Evolutionary conservation across 2,329 filamentous ascomycete genomes (phyloP).

Genomic region (Domatiomyces catenatus): DNA sequence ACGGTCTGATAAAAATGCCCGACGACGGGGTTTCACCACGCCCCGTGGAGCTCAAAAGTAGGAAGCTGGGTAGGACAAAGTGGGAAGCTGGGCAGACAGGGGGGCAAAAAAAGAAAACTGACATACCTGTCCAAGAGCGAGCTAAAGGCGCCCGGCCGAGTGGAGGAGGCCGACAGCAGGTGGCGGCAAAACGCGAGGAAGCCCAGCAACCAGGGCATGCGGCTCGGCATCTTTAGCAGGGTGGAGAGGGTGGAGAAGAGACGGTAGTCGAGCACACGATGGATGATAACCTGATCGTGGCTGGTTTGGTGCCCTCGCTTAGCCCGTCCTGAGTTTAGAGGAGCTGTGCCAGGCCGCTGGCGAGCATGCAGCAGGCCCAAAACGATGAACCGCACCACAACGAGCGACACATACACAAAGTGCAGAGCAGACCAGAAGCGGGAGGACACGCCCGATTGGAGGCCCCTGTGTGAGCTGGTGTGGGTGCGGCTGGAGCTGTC

Average conservation of each 20-base stretch:
- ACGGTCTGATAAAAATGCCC: neutral
- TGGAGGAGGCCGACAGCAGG: slow-evolving; percentile 56
- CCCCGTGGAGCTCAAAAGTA: neutral
- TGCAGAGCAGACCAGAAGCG: slow-evolving; percentile 40
- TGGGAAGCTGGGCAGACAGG: neutral
- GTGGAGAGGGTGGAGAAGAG: slow-evolving; percentile 60
- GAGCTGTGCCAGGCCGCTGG: slow-evolving; percentile 39
- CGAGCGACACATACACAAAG: slow-evolving; percentile 37
- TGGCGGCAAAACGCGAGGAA: slow-evolving; percentile 61
- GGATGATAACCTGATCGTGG: neutral
- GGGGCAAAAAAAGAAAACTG: slow-evolving; percentile 14
- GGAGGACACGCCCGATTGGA: slow-evolving; percentile 23
- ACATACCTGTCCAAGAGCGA: slow-evolving; percentile 82
- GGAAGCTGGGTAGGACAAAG: slow-evolving; percentile 4
- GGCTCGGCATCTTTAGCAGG: slow-evolving; percentile 55
- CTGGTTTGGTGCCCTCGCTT: neutral
- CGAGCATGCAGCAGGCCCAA: slow-evolving; percentile 51
- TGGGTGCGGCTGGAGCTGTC: slow-evolving; percentile 11
- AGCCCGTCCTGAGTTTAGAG: neutral
- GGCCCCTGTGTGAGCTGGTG: slow-evolving; percentile 8
- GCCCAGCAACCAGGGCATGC: slow-evolving; percentile 85
- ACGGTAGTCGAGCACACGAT: slow-evolving; percentile 53
- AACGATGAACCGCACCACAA: slow-evolving; percentile 50
- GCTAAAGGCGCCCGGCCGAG: slow-evolving; percentile 57
- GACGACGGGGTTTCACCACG: neutral